Conservation (phyloP, 768 basidiomycete genomes). For the Kwoniella sp. region DNA sequence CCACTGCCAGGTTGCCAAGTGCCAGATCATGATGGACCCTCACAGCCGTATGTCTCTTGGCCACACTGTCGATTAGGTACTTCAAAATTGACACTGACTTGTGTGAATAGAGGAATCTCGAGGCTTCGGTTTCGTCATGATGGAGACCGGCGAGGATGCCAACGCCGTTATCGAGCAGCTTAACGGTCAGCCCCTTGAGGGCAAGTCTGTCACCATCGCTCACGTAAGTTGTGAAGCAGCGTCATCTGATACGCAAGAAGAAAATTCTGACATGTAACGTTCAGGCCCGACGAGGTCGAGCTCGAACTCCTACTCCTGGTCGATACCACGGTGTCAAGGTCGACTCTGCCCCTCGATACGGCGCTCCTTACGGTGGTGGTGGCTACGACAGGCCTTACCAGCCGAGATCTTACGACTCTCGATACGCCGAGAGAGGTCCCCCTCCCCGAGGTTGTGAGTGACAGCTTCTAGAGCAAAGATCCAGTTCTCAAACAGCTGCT, state of each 20-base stretch:
- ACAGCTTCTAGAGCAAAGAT: slow-evolving; percentile 50
- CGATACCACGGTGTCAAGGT: slow-evolving; percentile 63
- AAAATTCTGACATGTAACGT: background rate
- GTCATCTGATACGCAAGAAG: background rate
- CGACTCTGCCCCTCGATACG: slow-evolving; percentile 74
- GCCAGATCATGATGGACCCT: slow-evolving; percentile 68
- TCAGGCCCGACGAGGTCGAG: slow-evolving; percentile 54
- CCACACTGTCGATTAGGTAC: too few relatives aligned
- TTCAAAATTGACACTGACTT: too few relatives aligned
- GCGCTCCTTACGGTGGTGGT: slow-evolving; percentile 29
- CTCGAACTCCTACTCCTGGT: slow-evolving; percentile 74
- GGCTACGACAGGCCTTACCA: slow-evolving; percentile 77
- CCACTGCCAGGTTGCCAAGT: slow-evolving; percentile 63
- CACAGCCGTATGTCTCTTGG: slow-evolving; percentile 60
- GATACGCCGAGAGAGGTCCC: slow-evolving; percentile 68
- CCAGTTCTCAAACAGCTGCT: background rate
- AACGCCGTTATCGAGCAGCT: slow-evolving; percentile 84
- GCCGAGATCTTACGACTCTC: slow-evolving; percentile 86
- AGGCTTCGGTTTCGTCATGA: slow-evolving; percentile 86
- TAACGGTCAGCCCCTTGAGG: slow-evolving; percentile 80
- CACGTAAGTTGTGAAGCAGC: slow-evolving; percentile 57
- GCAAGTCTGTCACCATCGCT: slow-evolving; percentile 83
- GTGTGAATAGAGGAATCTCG: slow-evolving; percentile 59
- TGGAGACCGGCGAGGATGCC: slow-evolving; percentile 82
- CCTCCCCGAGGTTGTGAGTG: slow-evolving; percentile 58